Evolutionary conservation across 2,329 filamentous ascomycete species (phyloP).

Genomic region (Sarocladium oryzae): DNA sequence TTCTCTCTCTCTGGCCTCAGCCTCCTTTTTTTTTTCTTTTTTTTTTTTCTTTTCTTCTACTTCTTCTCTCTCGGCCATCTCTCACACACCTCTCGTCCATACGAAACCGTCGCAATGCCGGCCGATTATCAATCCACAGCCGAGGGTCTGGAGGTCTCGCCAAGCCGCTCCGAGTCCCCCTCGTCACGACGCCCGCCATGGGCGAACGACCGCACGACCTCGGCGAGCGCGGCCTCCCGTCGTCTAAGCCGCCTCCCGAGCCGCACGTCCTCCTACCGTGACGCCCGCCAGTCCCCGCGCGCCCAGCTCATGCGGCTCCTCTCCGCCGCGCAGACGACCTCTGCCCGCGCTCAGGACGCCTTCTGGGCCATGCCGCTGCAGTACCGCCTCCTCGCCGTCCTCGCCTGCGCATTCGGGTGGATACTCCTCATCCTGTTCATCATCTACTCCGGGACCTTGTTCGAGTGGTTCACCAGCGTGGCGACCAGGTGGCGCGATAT

Average conservation of each 20-base stretch:
- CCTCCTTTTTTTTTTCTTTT: no score
- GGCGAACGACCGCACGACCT: neutral
- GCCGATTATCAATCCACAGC: slow-evolving; percentile 45
- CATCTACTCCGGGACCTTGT: slow-evolving; percentile 73
- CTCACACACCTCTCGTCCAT: no score
- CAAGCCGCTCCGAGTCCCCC: slow-evolving; percentile 23
- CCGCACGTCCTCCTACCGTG: slow-evolving; percentile 10
- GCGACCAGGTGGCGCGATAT: slow-evolving; percentile 73
- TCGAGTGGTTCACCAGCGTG: slow-evolving; percentile 64
- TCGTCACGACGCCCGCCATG: slow-evolving; percentile 12
- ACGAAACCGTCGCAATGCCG: slow-evolving; percentile 36
- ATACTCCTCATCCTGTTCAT: slow-evolving; percentile 62
- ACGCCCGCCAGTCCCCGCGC: neutral
- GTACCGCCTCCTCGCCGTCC: slow-evolving; percentile 45
- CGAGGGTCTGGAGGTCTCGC: slow-evolving; percentile 40
- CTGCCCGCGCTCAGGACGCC: slow-evolving; percentile 30
- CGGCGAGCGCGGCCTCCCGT: slow-evolving; percentile 26
- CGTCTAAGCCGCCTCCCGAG: slow-evolving; percentile 25
- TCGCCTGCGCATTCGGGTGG: slow-evolving; percentile 42
- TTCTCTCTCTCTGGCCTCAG: no score
- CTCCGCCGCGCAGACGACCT: slow-evolving; percentile 3
- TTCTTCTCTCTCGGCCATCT: no score
- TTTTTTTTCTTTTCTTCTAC: no score
- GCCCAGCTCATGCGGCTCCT: neutral
- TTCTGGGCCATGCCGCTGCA: slow-evolving; percentile 52